A percentile compares a stretch with the other conserved stretches of the same genome.
Evolutionary conservation across 2,329 filamentous ascomycete species (phyloP).

Genomic region (Arthrinium phaeospermum): DNA sequence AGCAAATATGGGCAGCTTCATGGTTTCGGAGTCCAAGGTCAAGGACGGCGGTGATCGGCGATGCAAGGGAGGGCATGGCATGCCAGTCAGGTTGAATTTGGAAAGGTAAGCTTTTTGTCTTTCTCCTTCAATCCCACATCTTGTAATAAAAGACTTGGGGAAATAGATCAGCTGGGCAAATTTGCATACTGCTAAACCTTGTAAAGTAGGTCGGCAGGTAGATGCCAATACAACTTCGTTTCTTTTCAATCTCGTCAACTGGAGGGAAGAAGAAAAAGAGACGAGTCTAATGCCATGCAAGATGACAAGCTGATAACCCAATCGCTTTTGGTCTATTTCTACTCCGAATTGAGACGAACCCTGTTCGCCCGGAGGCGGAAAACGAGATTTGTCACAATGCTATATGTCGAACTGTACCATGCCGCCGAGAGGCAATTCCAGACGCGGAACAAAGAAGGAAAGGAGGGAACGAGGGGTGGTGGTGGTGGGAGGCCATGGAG

Average conservation of each 20-base stretch:
- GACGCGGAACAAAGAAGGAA: not conserved
- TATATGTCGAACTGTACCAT: not conserved
- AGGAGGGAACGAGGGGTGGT: not conserved
- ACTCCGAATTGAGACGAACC: not conserved
- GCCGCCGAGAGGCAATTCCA: not conserved
- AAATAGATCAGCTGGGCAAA: not conserved
- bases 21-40: not conserved
- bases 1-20: slow-evolving; percentile 8
- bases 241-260: not conserved
- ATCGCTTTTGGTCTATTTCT: not conserved
- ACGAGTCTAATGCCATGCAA: not conserved
- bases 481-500: not conserved
- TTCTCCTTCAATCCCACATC: not conserved
- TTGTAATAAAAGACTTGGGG: too few relatives aligned
- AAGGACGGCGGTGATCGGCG: not conserved
- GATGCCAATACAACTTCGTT: not conserved
- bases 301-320: slow-evolving; percentile 4
- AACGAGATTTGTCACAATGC: slow-evolving; percentile 2
- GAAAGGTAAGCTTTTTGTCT: not conserved
- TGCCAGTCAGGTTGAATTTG: not conserved
- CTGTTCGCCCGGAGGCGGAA: not conserved
- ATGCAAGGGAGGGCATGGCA: not conserved
- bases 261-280: not conserved
- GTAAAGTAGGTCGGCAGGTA: not conserved
- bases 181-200: not conserved